Conservation (phyloP, 352 stramenopile species). For the Phytophthora fragariae region DNA sequence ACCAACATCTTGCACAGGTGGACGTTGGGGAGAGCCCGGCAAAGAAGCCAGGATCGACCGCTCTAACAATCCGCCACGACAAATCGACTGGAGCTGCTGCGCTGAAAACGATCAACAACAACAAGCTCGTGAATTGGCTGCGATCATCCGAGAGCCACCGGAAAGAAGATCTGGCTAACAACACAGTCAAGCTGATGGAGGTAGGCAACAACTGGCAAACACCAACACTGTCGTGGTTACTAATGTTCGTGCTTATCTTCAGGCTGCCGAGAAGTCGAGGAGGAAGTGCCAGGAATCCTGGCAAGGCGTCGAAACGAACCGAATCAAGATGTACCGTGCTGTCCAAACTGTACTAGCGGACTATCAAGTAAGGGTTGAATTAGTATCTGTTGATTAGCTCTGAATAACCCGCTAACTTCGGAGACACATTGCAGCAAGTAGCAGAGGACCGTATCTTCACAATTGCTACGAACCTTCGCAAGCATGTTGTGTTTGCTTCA, state of each 20-base stretch:
- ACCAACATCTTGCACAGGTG: conserved; percentile 52
- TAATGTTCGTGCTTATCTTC: neutral
- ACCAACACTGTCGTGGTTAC: neutral
- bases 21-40: conserved; percentile 32
- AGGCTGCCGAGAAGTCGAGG: conserved; percentile 69
- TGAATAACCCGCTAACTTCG: neutral
- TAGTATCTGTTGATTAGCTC: neutral
- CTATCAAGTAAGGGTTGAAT: conserved; percentile 63
- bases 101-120: conserved; percentile 60
- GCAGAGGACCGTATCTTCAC: conserved; percentile 76
- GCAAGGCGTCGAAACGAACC: conserved; percentile 65
- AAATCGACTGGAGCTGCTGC: conserved; percentile 22
- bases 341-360: conserved; percentile 80
- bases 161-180: conserved; percentile 73
- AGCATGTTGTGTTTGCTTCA: conserved; percentile 86
- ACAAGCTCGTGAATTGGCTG: conserved; percentile 86
- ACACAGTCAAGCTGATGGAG: conserved; percentile 66
- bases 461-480: conserved; percentile 78
- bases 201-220: conserved; percentile 30
- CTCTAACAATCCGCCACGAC: conserved; percentile 5
- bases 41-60: conserved; percentile 12
- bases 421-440: conserved; percentile 65
- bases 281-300: conserved; percentile 73
- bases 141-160: conserved; percentile 70
- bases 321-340: conserved; percentile 72